A percentile compares a stretch with the other conserved stretches of the same genome.
Conservation (phyloP, 2,329 filamentous ascomycete species). For the Diaporthe helianthi region DNA sequence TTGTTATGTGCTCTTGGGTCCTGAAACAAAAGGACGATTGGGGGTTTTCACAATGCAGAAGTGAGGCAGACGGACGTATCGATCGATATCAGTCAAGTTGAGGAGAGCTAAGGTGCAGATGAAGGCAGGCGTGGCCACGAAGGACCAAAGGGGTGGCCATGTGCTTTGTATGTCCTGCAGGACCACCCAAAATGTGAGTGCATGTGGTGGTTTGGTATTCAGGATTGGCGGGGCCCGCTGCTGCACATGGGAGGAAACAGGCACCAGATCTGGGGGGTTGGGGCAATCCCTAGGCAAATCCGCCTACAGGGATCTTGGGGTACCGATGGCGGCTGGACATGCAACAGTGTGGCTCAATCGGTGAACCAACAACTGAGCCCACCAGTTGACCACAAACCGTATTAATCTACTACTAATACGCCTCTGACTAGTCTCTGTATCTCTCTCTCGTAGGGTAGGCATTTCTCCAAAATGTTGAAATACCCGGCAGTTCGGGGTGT, state of each 20-base stretch:
- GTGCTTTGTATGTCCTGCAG: neutral
- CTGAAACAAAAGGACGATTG: neutral
- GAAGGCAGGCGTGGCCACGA: neutral
- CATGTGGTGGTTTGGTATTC: neutral
- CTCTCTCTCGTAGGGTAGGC: neutral
- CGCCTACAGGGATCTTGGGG: neutral
- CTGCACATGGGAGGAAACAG: neutral
- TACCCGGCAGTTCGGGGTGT: neutral
- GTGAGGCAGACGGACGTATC: neutral
- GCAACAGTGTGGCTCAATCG: neutral
- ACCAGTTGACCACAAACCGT: neutral
- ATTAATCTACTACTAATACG: neutral
- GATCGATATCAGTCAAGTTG: neutral
- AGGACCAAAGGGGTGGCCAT: neutral
- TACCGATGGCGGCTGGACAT: neutral
- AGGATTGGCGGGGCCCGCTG: neutral
- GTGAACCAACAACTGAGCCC: neutral
- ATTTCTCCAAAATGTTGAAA: neutral
- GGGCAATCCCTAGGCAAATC: constrained; percentile 14
- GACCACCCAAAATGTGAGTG: neutral
- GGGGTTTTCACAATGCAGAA: neutral
- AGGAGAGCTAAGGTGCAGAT: neutral
- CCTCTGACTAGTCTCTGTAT: neutral
- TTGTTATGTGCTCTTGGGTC: neutral
- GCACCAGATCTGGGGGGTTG: constrained; percentile 11